Evolutionary conservation across 176 grass and related monocot species (phyloP), one percentile per base, ranked within the genome.

Genomic region (Rhynchospora pubera): DNA sequence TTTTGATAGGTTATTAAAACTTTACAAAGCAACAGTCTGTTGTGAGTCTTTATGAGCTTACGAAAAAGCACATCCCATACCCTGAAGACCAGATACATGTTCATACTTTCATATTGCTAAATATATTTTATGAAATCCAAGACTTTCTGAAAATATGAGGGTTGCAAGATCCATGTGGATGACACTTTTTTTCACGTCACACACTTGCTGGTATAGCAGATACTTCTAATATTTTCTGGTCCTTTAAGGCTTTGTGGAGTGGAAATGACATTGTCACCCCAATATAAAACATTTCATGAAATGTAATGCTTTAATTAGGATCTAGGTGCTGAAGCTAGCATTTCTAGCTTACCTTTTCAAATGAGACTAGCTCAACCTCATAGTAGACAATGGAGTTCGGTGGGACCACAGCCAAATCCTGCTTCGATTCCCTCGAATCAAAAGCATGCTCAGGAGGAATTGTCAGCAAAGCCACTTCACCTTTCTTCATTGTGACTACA

Each of bases 401-500:
- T 60, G 91, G 93, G 21, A 97, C 78, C 22, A 78, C 23, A 65
- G 83, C 85, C 16, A 91, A 62, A 85, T 93, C 93, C 65, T 93
- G 87, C 62, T 73, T 82, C 51, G 89, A 86, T 86, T 93, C 93
- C 86, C 69, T 53, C 30, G 85, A 59, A 57, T 85, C 81, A 58
- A 93, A 97, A 11, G 89, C 93, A 85, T 93, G 63, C 63, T 91
- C 85, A 0, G 90, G 86, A 55, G 88, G 80, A 82, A 96, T 87
- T 76, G 90, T 93, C 30, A 96, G 70, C 66, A 77, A 86, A 64
- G 90, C 85, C 12, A 93, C 85, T 82, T 96, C 93, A 70, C 90
- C 93, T 85, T 82, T 93, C 69, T 93, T 96, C 93, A 96, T 96
- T 60, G 84, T 87, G 79, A 84, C 57, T 52, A 96, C 90, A 82